These are phyloP conservation scores for Fusarium odoratissimum DNA, from an alignment of 2,329 filamentous ascomycete genomes.

Conservation along the genomic window DNA sequence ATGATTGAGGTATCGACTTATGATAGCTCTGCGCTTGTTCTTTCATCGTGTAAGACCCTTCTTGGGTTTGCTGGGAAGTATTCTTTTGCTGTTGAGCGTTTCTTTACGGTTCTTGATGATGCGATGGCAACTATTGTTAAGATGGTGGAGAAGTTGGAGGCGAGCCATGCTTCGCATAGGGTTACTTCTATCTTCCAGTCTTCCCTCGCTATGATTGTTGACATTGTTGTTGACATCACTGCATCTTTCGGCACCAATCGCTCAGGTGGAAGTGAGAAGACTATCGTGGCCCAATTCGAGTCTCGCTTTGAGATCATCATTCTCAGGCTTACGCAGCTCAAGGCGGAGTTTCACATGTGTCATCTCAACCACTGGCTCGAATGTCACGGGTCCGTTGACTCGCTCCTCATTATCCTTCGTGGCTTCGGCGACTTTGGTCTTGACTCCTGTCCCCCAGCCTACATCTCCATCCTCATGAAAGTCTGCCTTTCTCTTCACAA, in stretches of 20 bases:
- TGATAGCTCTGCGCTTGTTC: neutral
- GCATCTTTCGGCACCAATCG: neutral
- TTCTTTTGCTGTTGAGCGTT: neutral
- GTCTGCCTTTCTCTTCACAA: neutral
- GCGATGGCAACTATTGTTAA: neutral
- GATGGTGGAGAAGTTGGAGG: neutral
- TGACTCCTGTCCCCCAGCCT: neutral
- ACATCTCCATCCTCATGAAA: neutral
- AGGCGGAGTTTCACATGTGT: neutral
- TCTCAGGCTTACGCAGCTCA: neutral
- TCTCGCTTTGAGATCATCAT: neutral
- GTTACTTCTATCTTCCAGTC: neutral
- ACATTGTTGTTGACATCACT: neutral
- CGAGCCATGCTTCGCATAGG: neutral
- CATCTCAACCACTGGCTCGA: neutral
- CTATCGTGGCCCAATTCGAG: neutral
- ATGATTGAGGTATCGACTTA: neutral
- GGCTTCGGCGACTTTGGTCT: slow-evolving; percentile 1
- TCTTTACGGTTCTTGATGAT: neutral
- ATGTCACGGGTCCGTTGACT: neutral
- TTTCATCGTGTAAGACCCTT: neutral
- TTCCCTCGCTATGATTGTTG: neutral
- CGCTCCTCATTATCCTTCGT: neutral
- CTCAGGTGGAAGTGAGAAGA: neutral
- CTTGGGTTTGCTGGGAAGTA: neutral